phyloP scores from a whole-genome alignment of 2,329 filamentous ascomycete species.

The Stachybotrys chlorohalonatus region DNA sequence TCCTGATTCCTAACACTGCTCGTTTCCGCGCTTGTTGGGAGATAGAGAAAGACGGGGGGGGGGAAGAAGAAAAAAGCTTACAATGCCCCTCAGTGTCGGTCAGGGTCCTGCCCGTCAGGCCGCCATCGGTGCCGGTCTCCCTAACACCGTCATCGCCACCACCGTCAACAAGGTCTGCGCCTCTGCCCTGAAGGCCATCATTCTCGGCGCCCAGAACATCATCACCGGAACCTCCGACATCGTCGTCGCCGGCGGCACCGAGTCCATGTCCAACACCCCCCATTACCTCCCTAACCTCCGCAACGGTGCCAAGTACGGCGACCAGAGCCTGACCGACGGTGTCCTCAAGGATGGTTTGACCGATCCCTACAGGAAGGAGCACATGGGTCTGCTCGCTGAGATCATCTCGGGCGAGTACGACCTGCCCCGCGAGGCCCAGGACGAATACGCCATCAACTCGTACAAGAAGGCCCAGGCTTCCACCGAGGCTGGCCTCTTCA shows the following conservation, averaged over 20 bases:
- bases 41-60: too few relatives aligned
- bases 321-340: conserved; percentile 81
- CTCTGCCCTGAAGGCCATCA: conserved; percentile 87
- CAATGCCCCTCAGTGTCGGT: conserved; percentile 55
- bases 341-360: conserved; percentile 91
- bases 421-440: conserved; percentile 77
- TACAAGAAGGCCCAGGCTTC: conserved; percentile 92
- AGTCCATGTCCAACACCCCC: conserved; percentile 97
- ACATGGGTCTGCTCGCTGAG: conserved; percentile 92
- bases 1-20: conserved; percentile 1
- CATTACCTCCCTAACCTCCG: conserved; percentile 90
- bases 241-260: conserved; percentile 86
- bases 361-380: conserved; percentile 90
- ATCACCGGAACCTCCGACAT: conserved; percentile 91
- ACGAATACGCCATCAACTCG: conserved; percentile 89
- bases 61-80: not conserved
- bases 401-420: conserved; percentile 80
- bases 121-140: conserved; percentile 79
- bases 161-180: conserved; percentile 99
- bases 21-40: not conserved
- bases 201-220: conserved; percentile 92
- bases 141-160: conserved; percentile 71
- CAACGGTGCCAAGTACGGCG: conserved; percentile 85
- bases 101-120: conserved; percentile 96
- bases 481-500: conserved; percentile 72